Percentiles rank a stretch among this genome's conserved stretches.
phyloP scores from a whole-genome alignment of 2,329 filamentous ascomycete genomes.

The Dactylonectria estremocensis region DNA sequence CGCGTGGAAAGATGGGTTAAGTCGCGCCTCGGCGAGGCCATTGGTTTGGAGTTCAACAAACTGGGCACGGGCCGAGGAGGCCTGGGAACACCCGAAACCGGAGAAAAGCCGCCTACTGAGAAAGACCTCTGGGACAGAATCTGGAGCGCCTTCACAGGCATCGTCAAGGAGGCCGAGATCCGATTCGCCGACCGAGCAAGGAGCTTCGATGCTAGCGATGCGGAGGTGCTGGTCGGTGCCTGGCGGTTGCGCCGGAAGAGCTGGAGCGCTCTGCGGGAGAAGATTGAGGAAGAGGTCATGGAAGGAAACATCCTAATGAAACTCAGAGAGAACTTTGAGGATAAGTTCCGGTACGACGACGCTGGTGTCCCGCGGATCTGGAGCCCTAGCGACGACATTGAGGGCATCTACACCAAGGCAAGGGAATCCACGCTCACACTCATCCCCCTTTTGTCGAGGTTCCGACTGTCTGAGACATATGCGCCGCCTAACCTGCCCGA shows the following conservation, averaged over 20 bases:
- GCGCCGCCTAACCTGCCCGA: slow-evolving; percentile 84
- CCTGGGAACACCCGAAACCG: slow-evolving; percentile 83
- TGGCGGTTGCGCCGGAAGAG: slow-evolving; percentile 96
- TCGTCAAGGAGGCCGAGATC: slow-evolving; percentile 87
- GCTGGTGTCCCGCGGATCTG: slow-evolving; percentile 95
- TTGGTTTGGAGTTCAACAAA: slow-evolving; percentile 96
- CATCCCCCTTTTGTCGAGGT: slow-evolving; percentile 89
- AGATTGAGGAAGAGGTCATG: slow-evolving; percentile 97
- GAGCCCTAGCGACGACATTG: slow-evolving; percentile 97
- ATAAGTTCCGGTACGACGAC: slow-evolving; percentile 99
- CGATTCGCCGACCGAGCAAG: slow-evolving; percentile 90
- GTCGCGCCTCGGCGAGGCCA: slow-evolving; percentile 86
- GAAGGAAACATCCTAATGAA: slow-evolving; percentile 97
- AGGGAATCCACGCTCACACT: slow-evolving; percentile 92
- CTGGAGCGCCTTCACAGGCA: slow-evolving; percentile 87
- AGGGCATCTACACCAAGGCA: slow-evolving; percentile 92
- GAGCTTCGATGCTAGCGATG: slow-evolving; percentile 92
- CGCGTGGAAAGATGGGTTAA: slow-evolving; percentile 95
- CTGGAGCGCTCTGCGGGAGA: slow-evolving; percentile 90
- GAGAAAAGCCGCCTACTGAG: slow-evolving; percentile 80
- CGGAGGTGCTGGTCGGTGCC: slow-evolving; percentile 92
- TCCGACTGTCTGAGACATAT: slow-evolving; percentile 82
- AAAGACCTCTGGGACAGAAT: slow-evolving; percentile 96
- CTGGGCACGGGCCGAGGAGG: slow-evolving; percentile 90
- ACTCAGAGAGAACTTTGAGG: slow-evolving; percentile 97